Evolutionary conservation across 2,329 filamentous ascomycete species (phyloP).

Genomic region (Cladosporium sp.): DNA sequence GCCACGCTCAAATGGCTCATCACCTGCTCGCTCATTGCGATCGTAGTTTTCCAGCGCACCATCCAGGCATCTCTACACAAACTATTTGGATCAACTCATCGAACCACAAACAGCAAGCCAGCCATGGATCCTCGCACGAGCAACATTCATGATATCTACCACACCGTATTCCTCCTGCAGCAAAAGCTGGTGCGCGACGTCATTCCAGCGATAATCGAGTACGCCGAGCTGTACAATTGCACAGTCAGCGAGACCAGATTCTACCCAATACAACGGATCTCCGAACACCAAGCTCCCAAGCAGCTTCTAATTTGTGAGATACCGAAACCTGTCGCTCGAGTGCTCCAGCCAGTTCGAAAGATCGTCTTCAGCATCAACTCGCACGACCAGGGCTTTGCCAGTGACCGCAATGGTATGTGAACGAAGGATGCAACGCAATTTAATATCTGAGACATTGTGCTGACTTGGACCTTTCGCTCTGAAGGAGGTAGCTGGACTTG

Average conservation of each 20-base stretch:
- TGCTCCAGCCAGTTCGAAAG: slow-evolving; percentile 14
- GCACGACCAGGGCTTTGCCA: slow-evolving; percentile 23
- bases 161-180: slow-evolving; percentile 23
- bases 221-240: slow-evolving; percentile 16
- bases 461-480: too few species aligned
- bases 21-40: neutral
- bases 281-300: neutral
- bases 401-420: neutral
- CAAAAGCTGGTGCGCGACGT: slow-evolving; percentile 24
- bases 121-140: neutral
- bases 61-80: neutral
- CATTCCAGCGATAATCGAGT: slow-evolving; percentile 19
- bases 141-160: slow-evolving; percentile 11
- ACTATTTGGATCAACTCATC: neutral
- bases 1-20: neutral
- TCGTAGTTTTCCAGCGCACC: neutral
- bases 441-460: too few species aligned
- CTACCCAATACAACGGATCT: neutral
- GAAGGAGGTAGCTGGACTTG: slow-evolving; percentile 22
- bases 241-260: neutral
- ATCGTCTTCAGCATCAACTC: slow-evolving; percentile 21
- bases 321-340: neutral
- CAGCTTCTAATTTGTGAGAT: neutral
- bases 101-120: neutral
- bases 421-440: too few species aligned